Conservation (phyloP, 2,329 filamentous ascomycete genomes). For the Cylindrodendrum hubeiense region DNA sequence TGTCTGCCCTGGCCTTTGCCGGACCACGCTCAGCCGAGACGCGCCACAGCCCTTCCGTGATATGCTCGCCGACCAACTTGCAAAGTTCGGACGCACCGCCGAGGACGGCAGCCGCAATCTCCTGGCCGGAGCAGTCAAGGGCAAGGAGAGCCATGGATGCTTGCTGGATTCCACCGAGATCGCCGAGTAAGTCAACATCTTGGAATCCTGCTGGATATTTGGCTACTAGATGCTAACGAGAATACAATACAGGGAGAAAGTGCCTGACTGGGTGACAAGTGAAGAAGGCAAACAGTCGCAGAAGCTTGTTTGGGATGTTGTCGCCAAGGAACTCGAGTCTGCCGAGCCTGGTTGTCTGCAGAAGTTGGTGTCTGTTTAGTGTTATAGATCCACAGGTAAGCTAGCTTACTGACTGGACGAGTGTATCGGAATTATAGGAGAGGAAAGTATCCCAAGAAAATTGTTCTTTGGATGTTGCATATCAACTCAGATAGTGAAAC, state of each 20-base stretch:
- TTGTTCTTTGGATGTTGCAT: too few relatives aligned
- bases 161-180: conserved; percentile 42
- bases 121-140: conserved; percentile 39
- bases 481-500: too few relatives aligned
- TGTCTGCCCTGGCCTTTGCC: conserved; percentile 47
- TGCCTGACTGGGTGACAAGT: conserved; percentile 40
- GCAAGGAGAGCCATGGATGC: conserved; percentile 44
- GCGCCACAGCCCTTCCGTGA: not conserved
- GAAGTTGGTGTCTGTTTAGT: not conserved
- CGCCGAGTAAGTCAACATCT: conserved; percentile 40
- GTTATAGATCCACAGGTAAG: too few relatives aligned
- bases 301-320: conserved; percentile 43
- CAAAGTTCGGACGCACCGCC: conserved; percentile 33
- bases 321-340: conserved; percentile 45
- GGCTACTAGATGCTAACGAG: not conserved
- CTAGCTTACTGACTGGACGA: too few relatives aligned
- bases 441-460: too few relatives aligned
- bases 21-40: conserved; percentile 35
- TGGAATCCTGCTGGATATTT: too few relatives aligned
- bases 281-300: conserved; percentile 35
- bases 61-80: conserved; percentile 6
- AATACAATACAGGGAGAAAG: conserved; percentile 16
- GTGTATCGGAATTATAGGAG: too few relatives aligned
- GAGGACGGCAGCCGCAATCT: conserved; percentile 47
- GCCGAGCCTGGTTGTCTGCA: conserved; percentile 44